Evolutionary conservation across 2,329 filamentous ascomycete species (phyloP).

Genomic region (Fusarium sp.): DNA sequence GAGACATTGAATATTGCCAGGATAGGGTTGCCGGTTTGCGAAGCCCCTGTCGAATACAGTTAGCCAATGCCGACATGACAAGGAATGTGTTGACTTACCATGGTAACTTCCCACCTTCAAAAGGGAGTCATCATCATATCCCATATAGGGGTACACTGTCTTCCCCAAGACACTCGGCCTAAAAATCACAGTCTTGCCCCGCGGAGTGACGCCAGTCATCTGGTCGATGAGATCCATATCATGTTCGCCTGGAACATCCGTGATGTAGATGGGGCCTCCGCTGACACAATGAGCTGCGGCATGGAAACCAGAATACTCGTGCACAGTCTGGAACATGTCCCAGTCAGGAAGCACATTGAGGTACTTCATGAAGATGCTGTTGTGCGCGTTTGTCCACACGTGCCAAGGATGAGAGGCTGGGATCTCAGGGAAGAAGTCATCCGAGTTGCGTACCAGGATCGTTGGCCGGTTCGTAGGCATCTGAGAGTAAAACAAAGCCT

Average conservation of each 20-base stretch:
- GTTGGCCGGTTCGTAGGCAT: slow-evolving; percentile 77
- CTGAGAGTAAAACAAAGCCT: slow-evolving; percentile 84
- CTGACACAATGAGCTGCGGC: slow-evolving; percentile 88
- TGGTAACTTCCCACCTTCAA: slow-evolving; percentile 83
- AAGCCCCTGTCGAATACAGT: slow-evolving; percentile 49
- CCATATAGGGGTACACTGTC: slow-evolving; percentile 74
- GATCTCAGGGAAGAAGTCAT: slow-evolving; percentile 88
- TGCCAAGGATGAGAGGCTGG: slow-evolving; percentile 90
- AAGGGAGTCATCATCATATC: slow-evolving; percentile 74
- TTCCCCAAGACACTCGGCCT: slow-evolving; percentile 78
- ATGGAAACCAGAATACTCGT: slow-evolving; percentile 80
- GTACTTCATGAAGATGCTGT: slow-evolving; percentile 80
- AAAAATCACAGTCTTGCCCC: slow-evolving; percentile 79
- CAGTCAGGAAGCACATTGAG: slow-evolving; percentile 87
- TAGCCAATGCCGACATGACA: not conserved
- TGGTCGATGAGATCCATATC: slow-evolving; percentile 76
- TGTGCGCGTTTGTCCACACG: slow-evolving; percentile 92
- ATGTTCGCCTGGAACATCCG: slow-evolving; percentile 84
- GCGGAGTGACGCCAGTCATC: slow-evolving; percentile 77
- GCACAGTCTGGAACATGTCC: slow-evolving; percentile 73
- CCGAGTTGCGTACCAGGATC: slow-evolving; percentile 83
- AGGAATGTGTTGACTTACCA: slow-evolving; percentile 55
- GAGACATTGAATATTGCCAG: slow-evolving; percentile 86
- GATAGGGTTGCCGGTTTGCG: slow-evolving; percentile 74
- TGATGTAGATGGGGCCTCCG: slow-evolving; percentile 94